Evolutionary conservation across 2,329 filamentous ascomycete genomes (phyloP), one percentile per base, ranked within the genome.

Genomic region (Piedraia hortae): DNA sequence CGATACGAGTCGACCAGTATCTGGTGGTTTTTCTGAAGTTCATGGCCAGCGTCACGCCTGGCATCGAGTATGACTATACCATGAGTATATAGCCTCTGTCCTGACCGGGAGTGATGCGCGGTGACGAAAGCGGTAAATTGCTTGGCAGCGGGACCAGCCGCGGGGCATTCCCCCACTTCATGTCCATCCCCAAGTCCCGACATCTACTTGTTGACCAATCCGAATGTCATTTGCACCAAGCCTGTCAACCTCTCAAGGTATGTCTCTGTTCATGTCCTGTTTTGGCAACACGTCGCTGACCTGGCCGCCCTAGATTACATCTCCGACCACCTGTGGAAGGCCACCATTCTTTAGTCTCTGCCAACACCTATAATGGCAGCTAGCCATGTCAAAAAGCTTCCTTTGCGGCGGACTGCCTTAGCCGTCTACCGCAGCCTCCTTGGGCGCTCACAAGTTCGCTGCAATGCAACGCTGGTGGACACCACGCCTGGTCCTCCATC

Each of bases 41-140:
- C 40, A 55, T 56, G 51, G 52, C 52, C 34, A 47, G 53, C 36
- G 85, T 97, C 19, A 93, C 82, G 9, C 85, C 85, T 4, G 80
- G 80, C 21, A 93, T 97, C 45, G 82, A 93, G 49, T 77, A 91
- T 45, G 82, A 93, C 44, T 91, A 88, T 45, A 93, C 82, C 1
- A 91, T 91, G 78, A 74, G 77, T 4, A 68, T 90, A 17, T 90
- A 54, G 55, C 32, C 27, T n/a, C n/a, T n/a, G n/a, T n/a, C n/a
- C n/a, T n/a, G n/a, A n/a, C n/a, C n/a, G n/a, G n/a, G n/a, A n/a
- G n/a, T n/a, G n/a, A n/a, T n/a, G n/a, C n/a, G n/a, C n/a, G n/a
- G n/a, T n/a, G n/a, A n/a, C n/a, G n/a, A n/a, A n/a, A n/a, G n/a
- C n/a, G n/a, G n/a, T n/a, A n/a, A n/a, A n/a, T n/a, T n/a, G n/a